These are phyloP conservation scores for Cucumis hystrix DNA, from an alignment of 306 rosid species.

Conservation along the genomic window DNA sequence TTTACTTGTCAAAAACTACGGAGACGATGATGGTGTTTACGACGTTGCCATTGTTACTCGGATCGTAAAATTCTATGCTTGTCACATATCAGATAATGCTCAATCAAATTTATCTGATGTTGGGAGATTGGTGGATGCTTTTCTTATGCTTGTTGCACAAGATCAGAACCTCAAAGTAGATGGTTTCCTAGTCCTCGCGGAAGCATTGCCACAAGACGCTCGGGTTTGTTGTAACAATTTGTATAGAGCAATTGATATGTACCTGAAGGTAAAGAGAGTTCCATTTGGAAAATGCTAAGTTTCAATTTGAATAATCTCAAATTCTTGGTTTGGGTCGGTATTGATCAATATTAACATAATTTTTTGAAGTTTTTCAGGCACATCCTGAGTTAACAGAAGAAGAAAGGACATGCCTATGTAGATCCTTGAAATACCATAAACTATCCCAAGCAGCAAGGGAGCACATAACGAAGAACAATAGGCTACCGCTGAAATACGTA, in stretches of 20 bases:
- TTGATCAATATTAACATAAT: not conserved
- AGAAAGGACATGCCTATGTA: constrained; percentile 38
- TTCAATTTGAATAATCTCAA: not conserved
- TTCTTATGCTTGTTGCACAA: constrained; percentile 47
- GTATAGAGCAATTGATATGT: constrained; percentile 25
- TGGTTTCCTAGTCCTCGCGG: constrained; percentile 37
- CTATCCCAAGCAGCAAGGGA: constrained; percentile 52
- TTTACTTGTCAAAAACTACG: constrained; percentile 47
- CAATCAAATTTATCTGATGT: constrained; percentile 30
- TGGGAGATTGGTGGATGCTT: constrained; percentile 60
- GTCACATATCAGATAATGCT: constrained; percentile 13
- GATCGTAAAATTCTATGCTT: constrained; percentile 37
- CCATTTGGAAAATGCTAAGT: not conserved
- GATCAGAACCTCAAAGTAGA: constrained; percentile 42
- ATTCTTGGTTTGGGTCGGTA: not conserved
- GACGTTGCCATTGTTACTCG: constrained; percentile 38
- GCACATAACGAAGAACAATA: constrained; percentile 55
- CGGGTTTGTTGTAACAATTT: constrained; percentile 21
- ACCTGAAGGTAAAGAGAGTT: constrained; percentile 17
- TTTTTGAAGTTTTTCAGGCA: constrained; percentile 34
- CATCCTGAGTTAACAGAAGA: constrained; percentile 47
- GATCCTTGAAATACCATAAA: constrained; percentile 45
- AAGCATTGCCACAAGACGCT: constrained; percentile 25
- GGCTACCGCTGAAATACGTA: constrained; percentile 38
- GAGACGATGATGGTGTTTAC: constrained; percentile 23